Evolutionary conservation across 306 rosid species (phyloP).

Genomic region (Quercus alba): DNA sequence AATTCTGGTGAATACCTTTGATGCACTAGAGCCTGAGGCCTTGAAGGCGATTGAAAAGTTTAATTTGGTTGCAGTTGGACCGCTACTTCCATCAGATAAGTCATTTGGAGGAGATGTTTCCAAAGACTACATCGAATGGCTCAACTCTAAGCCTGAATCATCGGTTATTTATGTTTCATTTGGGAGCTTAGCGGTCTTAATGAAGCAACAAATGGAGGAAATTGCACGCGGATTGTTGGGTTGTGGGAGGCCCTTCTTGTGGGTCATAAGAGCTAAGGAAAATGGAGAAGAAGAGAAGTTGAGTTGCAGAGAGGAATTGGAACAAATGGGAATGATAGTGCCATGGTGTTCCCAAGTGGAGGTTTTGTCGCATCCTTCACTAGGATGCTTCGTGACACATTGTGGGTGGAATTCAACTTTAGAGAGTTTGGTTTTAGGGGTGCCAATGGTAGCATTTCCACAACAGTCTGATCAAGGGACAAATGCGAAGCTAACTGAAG

Average conservation of each 20-base stretch:
- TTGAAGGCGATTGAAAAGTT: slow-evolving; percentile 13
- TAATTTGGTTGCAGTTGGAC: slow-evolving; percentile 45
- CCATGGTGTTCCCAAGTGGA: too few species aligned
- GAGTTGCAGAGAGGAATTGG: too few species aligned
- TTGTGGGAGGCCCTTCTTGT: slow-evolving; percentile 40
- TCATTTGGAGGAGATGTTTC: slow-evolving; percentile 41
- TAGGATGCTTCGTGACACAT: too few species aligned
- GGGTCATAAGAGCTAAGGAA: slow-evolving; percentile 41
- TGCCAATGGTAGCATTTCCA: too few species aligned
- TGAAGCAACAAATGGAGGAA: slow-evolving; percentile 50
- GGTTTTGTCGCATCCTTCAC: too few species aligned
- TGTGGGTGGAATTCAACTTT: too few species aligned
- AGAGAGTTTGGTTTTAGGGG: too few species aligned
- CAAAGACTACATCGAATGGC: slow-evolving; percentile 40
- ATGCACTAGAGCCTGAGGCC: slow-evolving; percentile 32
- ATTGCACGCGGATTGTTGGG: slow-evolving; percentile 46
- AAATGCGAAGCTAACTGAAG: too few species aligned
- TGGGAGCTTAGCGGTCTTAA: slow-evolving; percentile 38
- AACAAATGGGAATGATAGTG: too few species aligned
- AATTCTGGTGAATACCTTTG: slow-evolving; percentile 32
- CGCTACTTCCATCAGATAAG: slow-evolving; percentile 48
- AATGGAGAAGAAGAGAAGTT: too few species aligned
- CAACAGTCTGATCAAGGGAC: too few species aligned
- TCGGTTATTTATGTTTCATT: slow-evolving; percentile 66
- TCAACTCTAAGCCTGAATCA: slow-evolving; percentile 35